Evolutionary conservation across 2,329 filamentous ascomycete species (phyloP).

Genomic region (Aspergillus sp.): DNA sequence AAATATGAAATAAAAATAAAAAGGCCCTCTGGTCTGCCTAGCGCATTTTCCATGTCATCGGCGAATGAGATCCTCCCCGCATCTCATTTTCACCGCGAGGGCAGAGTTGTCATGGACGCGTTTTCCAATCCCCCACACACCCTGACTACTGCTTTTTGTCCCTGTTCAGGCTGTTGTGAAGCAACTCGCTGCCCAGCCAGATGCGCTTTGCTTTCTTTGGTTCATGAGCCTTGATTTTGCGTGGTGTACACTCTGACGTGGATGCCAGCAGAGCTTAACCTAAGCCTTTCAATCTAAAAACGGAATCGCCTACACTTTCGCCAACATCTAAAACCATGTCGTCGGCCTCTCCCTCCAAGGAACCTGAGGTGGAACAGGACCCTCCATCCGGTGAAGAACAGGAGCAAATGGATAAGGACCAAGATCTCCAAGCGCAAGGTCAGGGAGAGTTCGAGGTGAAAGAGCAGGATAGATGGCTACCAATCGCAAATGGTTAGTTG

Average conservation of each 20-base stretch:
- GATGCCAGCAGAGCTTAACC: constrained; percentile 43
- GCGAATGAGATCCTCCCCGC: constrained; percentile 24
- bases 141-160: constrained; percentile 22
- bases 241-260: constrained; percentile 44
- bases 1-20: constrained; percentile 6
- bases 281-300: constrained; percentile 34
- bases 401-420: constrained; percentile 77
- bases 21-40: constrained; percentile 12
- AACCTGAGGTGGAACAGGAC: constrained; percentile 82
- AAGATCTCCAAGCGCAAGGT: constrained; percentile 68
- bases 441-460: constrained; percentile 97
- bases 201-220: constrained; percentile 24
- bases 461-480: constrained; percentile 98
- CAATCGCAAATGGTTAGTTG: constrained; percentile 99
- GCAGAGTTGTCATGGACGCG: constrained; percentile 28
- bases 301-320: constrained; percentile 35
- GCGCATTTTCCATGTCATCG: constrained; percentile 16
- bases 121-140: constrained; percentile 31
- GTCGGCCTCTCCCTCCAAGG: constrained; percentile 92
- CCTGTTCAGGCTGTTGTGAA: constrained; percentile 35
- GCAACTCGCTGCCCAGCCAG: constrained; percentile 40
- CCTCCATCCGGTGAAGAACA: constrained; percentile 89
- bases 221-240: constrained; percentile 25
- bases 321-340: constrained; percentile 75
- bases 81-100: constrained; percentile 28